Evolutionary conservation across 192 early-diverging fungal genomes (phyloP).

Genomic region (Rhizophagus clarus): DNA sequence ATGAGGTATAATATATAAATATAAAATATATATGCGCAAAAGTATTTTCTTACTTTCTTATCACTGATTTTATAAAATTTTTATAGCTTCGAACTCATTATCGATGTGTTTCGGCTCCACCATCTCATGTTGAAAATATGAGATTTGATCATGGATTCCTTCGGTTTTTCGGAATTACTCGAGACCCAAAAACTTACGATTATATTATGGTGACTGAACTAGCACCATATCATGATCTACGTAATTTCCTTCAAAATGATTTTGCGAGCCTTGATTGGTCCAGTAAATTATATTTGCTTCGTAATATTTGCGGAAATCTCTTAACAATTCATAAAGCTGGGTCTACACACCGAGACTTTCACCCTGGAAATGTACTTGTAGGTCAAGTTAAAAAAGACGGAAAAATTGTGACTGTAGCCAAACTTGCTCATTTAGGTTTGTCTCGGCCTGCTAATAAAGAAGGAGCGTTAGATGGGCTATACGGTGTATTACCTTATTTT

Average conservation of each 20-base stretch:
- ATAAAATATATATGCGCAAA: too few species aligned
- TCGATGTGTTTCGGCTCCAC: background rate
- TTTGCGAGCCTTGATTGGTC: background rate
- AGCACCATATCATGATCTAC: background rate
- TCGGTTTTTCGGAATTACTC: conserved; percentile 16
- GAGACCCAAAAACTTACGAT: background rate
- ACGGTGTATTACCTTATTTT: conserved; percentile 23
- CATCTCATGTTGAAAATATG: background rate
- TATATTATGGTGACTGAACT: conserved; percentile 19
- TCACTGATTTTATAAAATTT: background rate
- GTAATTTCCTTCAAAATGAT: conserved; percentile 4
- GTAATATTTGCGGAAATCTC: conserved; percentile 8
- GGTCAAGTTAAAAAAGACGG: conserved; percentile 15
- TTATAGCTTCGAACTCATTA: background rate
- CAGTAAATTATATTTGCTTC: conserved; percentile 12
- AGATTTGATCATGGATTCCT: conserved; percentile 21
- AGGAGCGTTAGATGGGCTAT: background rate
- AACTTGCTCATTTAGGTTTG: conserved; percentile 24
- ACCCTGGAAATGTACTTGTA: conserved; percentile 5
- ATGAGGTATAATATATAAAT: conserved; percentile 12
- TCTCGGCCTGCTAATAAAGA: conserved; percentile 14
- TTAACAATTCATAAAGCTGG: conserved; percentile 12
- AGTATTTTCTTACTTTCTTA: too few species aligned
- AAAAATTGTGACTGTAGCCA: background rate
- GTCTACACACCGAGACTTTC: conserved; percentile 6